Conservation (phyloP, 495 filamentous ascomycete genomes). For the Aspergillus affinis region DNA sequence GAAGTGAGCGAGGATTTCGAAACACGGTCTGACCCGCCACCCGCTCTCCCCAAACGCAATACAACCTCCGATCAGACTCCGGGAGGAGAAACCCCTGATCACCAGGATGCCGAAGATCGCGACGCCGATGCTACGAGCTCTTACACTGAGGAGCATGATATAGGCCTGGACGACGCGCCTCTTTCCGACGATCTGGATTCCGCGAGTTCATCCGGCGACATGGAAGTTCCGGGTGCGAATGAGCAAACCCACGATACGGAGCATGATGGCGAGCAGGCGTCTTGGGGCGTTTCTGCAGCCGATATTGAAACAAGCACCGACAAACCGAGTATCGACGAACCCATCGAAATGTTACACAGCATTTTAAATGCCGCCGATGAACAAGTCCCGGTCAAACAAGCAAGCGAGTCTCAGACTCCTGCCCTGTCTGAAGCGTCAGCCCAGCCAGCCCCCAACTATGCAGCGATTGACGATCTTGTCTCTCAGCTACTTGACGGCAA, state of each 20-base stretch:
- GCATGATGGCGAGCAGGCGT: not conserved
- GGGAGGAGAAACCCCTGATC: constrained; percentile 24
- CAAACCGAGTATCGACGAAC: constrained; percentile 46
- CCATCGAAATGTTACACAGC: constrained; percentile 51
- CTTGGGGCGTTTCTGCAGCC: constrained; percentile 58
- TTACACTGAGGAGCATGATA: constrained; percentile 8
- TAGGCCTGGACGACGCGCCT: constrained; percentile 6
- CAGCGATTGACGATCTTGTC: constrained; percentile 68
- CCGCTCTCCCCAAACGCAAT: constrained; percentile 40
- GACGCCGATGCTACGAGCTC: not conserved
- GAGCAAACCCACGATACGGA: not conserved
- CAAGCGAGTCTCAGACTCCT: constrained; percentile 44
- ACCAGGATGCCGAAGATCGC: not conserved
- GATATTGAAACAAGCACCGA: constrained; percentile 47
- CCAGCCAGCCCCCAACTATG: constrained; percentile 55
- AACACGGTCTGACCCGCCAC: constrained; percentile 50
- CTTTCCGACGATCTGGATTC: not conserved
- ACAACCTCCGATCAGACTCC: constrained; percentile 39
- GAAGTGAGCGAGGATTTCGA: constrained; percentile 79
- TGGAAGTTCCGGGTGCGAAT: not conserved
- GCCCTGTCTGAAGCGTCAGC: not conserved
- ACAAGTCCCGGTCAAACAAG: not conserved
- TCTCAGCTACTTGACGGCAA: constrained; percentile 74
- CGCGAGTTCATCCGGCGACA: not conserved
- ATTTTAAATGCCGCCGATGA: constrained; percentile 49